Evolutionary conservation across 345 rosid genomes (phyloP), one percentile per base, ranked within the genome.

Genomic region (Hibiscus trionum): DNA sequence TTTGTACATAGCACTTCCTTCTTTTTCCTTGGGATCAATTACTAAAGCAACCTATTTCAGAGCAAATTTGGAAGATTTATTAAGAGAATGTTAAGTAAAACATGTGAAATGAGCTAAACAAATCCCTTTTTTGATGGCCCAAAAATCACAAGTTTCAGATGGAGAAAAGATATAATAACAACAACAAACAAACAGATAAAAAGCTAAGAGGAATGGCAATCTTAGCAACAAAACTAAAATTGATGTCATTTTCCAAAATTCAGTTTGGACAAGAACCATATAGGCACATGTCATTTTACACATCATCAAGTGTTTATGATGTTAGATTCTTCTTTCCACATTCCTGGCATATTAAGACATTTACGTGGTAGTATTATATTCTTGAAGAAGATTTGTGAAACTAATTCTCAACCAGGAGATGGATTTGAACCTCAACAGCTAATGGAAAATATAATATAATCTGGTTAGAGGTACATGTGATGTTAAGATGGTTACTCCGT

Each of bases 11-110:
- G 81, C 77, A 81, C 85, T 90, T 73, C 96, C 88, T 84, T 95
- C 99, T 11, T 64, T 64, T 4, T 64, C 99, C 90, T 90, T 95
- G n/a, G 99, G 97, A 83, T 95, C 99, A 81, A 92, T 92, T 65
- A 95, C 98, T 83, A 95, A 84, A 52, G 99, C 98, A 81, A 95
- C 99, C 99, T 95, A 87, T 79, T 59, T 69, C 76, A 70, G 65
- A 70, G 35, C 55, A 66, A n/a, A 69, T 64, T 26, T 14, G 53
- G 56, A 29, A 63, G 66, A 33, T 21, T 66, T 12, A 42, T 39
- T 67, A n/a, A 67, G 26, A 57, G 24, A 14, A 5, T 29, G n/a
- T 27, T 29, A 5, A 59, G 10, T 58, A 71, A 71, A 61, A 16
- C 52, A 72, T 26, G 29, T 24, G 11, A 24, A 72, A 27, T 33